A percentile compares a stretch with the other conserved stretches of the same genome.
phyloP scores from a whole-genome alignment of 1,139 yeast genomes.

The Pichia sp. region DNA sequence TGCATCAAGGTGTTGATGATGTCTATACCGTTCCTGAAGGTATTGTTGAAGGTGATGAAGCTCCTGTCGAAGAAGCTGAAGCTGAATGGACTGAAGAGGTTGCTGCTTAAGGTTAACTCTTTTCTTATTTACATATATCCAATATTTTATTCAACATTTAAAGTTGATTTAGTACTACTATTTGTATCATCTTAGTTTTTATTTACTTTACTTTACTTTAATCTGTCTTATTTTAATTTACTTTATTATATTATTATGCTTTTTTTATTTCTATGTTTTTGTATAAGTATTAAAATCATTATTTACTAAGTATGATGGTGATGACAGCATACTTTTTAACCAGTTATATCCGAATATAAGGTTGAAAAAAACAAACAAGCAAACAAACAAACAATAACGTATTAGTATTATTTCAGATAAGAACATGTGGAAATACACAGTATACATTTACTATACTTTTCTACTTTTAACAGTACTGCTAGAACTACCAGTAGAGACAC shows the following conservation, averaged over 20 bases:
- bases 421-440: not conserved
- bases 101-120: conserved; percentile 2
- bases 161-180: not conserved
- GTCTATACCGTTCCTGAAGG: conserved; percentile 44
- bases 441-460: not conserved
- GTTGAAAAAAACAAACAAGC: not conserved
- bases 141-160: not conserved
- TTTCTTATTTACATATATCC: not conserved
- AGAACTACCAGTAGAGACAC: not conserved
- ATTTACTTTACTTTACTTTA: not conserved
- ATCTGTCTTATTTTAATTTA: not conserved
- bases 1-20: conserved; percentile 63
- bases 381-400: too few relatives aligned
- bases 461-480: not conserved
- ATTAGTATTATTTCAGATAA: too few relatives aligned
- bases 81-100: conserved; percentile 16
- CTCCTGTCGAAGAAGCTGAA: conserved; percentile 16
- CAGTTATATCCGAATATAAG: not conserved
- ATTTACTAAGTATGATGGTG: too few relatives aligned
- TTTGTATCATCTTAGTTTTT: not conserved
- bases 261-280: not conserved
- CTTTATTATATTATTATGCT: not conserved
- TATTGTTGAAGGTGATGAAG: conserved; percentile 18
- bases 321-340: too few relatives aligned
- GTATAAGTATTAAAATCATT: not conserved